Conservation (phyloP, 768 basidiomycete genomes). For the Suillus paluster region DNA sequence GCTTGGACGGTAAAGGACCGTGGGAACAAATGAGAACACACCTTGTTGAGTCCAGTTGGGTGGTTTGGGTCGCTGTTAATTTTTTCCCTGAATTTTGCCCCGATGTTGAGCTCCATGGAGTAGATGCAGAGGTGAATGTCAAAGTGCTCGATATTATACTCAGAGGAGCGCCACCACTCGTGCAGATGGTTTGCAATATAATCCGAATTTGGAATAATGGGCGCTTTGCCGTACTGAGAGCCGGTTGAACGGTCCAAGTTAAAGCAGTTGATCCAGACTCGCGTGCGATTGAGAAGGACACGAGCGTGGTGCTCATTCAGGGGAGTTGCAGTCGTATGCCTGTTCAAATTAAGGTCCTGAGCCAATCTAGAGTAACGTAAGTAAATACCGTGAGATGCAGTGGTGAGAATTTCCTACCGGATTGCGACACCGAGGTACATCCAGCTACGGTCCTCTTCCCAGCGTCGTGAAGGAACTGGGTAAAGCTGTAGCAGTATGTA, state of each 20-base stretch:
- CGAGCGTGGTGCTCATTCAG: constrained; percentile 81
- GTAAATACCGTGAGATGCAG: not conserved
- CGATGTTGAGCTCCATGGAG: constrained; percentile 71
- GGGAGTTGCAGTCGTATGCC: constrained; percentile 72
- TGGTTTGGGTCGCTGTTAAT: constrained; percentile 77
- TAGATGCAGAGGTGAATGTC: constrained; percentile 84
- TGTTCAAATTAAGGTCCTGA: constrained; percentile 87
- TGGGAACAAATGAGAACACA: constrained; percentile 20
- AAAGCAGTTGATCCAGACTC: constrained; percentile 90
- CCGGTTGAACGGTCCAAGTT: constrained; percentile 90
- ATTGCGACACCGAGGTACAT: constrained; percentile 89
- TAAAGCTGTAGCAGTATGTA: constrained; percentile 83
- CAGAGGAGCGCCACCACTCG: constrained; percentile 72
- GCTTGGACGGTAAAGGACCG: not conserved
- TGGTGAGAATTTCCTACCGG: constrained; percentile 50
- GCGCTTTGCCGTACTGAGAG: constrained; percentile 86
- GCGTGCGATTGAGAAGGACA: constrained; percentile 87
- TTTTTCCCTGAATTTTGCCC: constrained; percentile 60
- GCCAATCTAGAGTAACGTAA: constrained; percentile 63
- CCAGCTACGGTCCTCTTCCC: constrained; percentile 93
- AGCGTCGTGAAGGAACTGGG: constrained; percentile 72
- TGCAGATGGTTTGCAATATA: constrained; percentile 75
- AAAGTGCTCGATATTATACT: constrained; percentile 70
- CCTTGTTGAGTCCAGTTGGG: constrained; percentile 80
- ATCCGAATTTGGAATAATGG: constrained; percentile 77